phyloP scores from a whole-genome alignment of 148 eudicot species.

The Rhododendron ovatum region DNA sequence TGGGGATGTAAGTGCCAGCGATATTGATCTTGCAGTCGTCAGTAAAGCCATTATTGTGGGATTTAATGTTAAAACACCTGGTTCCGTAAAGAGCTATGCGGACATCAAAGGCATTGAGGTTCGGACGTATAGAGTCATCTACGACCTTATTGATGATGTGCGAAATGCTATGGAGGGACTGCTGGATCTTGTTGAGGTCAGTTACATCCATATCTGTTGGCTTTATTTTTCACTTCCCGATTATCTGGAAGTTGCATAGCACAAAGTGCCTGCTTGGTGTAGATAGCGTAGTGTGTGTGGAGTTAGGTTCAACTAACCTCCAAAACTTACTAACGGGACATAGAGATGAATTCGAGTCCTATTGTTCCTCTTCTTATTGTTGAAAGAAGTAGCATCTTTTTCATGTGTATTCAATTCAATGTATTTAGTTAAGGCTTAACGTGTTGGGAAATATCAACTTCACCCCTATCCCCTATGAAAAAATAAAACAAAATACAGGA shows the following conservation, averaged over 20 bases:
- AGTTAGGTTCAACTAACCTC: not conserved
- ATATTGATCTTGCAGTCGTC: constrained; percentile 89
- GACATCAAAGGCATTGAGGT: constrained; percentile 75
- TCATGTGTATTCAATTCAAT: not conserved
- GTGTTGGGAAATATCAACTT: not conserved
- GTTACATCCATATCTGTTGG: constrained; percentile 12
- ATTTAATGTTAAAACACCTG: constrained; percentile 80
- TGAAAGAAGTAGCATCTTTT: not conserved
- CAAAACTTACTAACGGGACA: not conserved
- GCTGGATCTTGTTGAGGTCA: constrained; percentile 82
- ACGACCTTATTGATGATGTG: constrained; percentile 92
- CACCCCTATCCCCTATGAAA: not conserved
- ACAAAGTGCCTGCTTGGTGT: not conserved
- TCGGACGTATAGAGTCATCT: constrained; percentile 73
- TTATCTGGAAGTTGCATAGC: not conserved
- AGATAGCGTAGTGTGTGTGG: not conserved
- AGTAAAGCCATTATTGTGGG: constrained; percentile 81
- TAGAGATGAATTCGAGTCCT: not conserved
- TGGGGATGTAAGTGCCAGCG: constrained; percentile 83
- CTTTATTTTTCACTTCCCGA: not conserved
- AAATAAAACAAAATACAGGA: not conserved
- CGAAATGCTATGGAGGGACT: constrained; percentile 96
- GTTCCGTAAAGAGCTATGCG: constrained; percentile 75
- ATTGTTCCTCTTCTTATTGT: not conserved
- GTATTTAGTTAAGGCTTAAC: not conserved